phyloP scores from a whole-genome alignment of 2,329 filamentous ascomycete genomes.

The Pseudocercospora crystallina region DNA sequence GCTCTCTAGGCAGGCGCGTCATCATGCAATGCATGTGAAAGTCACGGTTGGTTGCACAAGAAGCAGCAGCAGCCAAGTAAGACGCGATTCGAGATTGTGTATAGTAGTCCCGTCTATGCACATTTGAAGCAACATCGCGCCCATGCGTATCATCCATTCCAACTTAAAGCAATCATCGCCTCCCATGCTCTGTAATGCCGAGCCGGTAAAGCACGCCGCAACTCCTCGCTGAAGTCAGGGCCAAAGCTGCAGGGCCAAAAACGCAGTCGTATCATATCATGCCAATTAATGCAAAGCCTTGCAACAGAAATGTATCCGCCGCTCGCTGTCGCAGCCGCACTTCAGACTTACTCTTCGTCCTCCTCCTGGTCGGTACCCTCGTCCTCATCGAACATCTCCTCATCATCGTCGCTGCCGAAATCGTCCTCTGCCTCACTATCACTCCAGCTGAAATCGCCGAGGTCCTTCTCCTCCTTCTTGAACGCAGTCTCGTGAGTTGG shows the following conservation, averaged over 20 bases:
- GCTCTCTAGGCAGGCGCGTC: not conserved
- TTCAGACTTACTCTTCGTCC: conserved; percentile 11
- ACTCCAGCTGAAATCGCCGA: conserved; percentile 72
- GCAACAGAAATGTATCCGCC: not conserved
- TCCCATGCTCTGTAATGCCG: conserved; percentile 2
- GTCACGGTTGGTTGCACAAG: not conserved
- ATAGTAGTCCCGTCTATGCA: too few species aligned
- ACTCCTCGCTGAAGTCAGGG: conserved; percentile 19
- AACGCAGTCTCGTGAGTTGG: conserved; percentile 68
- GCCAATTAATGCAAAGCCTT: too few species aligned
- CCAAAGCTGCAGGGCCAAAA: conserved; percentile 8
- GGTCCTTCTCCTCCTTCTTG: conserved; percentile 54
- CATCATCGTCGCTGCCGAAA: conserved; percentile 68
- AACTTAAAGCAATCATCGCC: not conserved
- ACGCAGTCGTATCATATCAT: conserved; percentile 4
- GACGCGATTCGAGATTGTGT: too few species aligned
- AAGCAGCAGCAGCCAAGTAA: too few species aligned
- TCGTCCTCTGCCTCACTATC: conserved; percentile 60
- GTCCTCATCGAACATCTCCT: conserved; percentile 57
- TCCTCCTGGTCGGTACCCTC: conserved; percentile 44
- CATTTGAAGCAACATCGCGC: not conserved
- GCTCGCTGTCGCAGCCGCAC: conserved; percentile 20
- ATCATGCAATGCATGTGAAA: conserved; percentile 2
- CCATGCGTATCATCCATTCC: not conserved
- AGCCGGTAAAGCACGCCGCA: conserved; percentile 10